Percentiles rank a stretch among this genome's conserved stretches.
These are phyloP conservation scores for Phytophthora niederhauseri DNA, from an alignment of 352 stramenopile species.

Conservation along the genomic window DNA sequence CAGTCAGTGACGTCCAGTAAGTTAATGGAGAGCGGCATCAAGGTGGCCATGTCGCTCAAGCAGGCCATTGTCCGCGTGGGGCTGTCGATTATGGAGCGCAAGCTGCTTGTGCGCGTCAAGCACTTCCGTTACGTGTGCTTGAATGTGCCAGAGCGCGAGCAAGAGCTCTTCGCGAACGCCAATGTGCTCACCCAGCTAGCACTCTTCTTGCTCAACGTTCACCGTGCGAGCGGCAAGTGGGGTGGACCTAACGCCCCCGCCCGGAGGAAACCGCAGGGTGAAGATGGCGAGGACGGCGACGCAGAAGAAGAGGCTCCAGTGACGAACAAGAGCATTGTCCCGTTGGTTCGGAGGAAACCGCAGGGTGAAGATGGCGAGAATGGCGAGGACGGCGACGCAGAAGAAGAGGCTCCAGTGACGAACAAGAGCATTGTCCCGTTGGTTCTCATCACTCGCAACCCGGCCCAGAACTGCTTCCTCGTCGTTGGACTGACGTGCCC, in stretches of 20 bases:
- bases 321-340: conserved; percentile 66
- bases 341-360: too few relatives aligned
- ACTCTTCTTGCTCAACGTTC: conserved; percentile 95
- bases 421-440: conserved; percentile 76
- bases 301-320: conserved; percentile 40
- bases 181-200: conserved; percentile 94
- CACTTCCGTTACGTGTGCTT: conserved; percentile 98
- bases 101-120: conserved; percentile 94
- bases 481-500: conserved; percentile 96
- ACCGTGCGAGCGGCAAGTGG: conserved; percentile 96
- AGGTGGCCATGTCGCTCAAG: conserved; percentile 96
- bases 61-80: conserved; percentile 94
- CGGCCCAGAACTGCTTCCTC: conserved; percentile 93
- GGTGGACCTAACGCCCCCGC: conserved; percentile 42
- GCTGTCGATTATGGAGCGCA: conserved; percentile 95
- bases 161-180: conserved; percentile 93
- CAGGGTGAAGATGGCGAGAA: conserved; percentile 39
- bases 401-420: conserved; percentile 35
- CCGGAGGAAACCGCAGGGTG: conserved; percentile 34
- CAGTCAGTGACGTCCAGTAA: conserved; percentile 69
- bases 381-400: conserved; percentile 37
- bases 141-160: conserved; percentile 81
- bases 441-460: conserved; percentile 84
- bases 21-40: conserved; percentile 94
- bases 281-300: conserved; percentile 38